phyloP scores from a whole-genome alignment of 1,139 yeast genomes.

The Taphrina confusa region DNA sequence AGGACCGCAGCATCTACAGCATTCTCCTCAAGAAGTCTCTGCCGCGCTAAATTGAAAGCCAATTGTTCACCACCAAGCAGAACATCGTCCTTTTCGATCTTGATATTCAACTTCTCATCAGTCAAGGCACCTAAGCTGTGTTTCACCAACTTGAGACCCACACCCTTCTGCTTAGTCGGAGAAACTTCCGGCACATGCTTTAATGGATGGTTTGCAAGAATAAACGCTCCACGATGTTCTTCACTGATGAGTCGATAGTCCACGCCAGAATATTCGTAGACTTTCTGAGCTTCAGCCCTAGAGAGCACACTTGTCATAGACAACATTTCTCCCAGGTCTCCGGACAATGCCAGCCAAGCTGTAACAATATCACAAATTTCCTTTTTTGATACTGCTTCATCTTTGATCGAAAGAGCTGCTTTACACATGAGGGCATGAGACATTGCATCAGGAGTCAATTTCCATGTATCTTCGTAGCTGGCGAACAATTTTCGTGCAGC shows the following conservation, averaged over 20 bases:
- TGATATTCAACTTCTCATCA: constrained; percentile 56
- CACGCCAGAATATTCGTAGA: constrained; percentile 47
- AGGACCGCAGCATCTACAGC: constrained; percentile 84
- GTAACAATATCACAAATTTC: constrained; percentile 37
- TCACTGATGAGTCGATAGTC: constrained; percentile 50
- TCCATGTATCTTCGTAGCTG: constrained; percentile 43
- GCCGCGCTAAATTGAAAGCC: constrained; percentile 63
- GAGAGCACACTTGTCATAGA: constrained; percentile 70
- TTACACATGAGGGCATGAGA: constrained; percentile 46
- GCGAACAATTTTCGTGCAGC: constrained; percentile 40
- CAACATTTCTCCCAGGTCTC: constrained; percentile 50
- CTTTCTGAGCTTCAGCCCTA: constrained; percentile 57
- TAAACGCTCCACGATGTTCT: constrained; percentile 38
- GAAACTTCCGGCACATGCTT: constrained; percentile 53
- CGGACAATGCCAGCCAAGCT: constrained; percentile 15
- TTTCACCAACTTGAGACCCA: constrained; percentile 41
- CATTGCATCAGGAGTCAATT: constrained; percentile 39
- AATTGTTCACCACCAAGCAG: constrained; percentile 1
- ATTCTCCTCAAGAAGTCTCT: constrained; percentile 69
- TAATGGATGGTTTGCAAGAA: constrained; percentile 30
- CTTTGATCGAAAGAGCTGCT: constrained; percentile 41
- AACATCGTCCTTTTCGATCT: constrained; percentile 49
- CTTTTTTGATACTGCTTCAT: constrained; percentile 44
- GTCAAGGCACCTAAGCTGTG: constrained; percentile 36
- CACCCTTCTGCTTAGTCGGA: constrained; percentile 42